A percentile compares a stretch with the other conserved stretches of the same genome.
Conservation (phyloP, 2,329 filamentous ascomycete species). For the Microsporum audouinii region DNA sequence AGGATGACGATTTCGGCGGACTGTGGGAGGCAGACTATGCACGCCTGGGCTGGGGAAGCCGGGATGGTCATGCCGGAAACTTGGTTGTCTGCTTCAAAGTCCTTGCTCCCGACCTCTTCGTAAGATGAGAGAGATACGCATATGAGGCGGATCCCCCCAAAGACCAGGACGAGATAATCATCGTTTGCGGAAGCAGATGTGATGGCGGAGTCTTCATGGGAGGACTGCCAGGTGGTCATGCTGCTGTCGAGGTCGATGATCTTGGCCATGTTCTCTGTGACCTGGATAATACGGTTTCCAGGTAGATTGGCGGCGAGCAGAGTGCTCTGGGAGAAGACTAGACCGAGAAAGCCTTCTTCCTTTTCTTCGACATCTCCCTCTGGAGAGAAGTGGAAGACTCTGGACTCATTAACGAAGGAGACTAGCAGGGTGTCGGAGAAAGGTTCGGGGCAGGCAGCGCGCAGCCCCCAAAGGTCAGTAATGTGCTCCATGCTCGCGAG, state of each 20-base stretch:
- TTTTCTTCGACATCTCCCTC: conserved; percentile 78
- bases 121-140: conserved; percentile 51
- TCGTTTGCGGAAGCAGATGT: conserved; percentile 68
- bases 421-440: conserved; percentile 59
- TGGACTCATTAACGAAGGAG: conserved; percentile 72
- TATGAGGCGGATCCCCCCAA: conserved; percentile 61
- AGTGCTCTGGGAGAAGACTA: conserved; percentile 59
- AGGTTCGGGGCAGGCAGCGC: conserved; percentile 33
- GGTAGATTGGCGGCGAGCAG: conserved; percentile 57
- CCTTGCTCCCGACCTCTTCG: conserved; percentile 49
- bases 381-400: conserved; percentile 63
- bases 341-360: conserved; percentile 54
- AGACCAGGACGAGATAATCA: conserved; percentile 57
- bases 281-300: conserved; percentile 57
- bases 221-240: conserved; percentile 35
- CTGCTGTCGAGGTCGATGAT: conserved; percentile 45
- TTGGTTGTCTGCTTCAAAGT: conserved; percentile 57
- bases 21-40: conserved; percentile 78
- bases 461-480: conserved; percentile 62
- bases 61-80: conserved; percentile 76
- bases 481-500: conserved; percentile 67
- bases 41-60: conserved; percentile 50
- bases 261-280: conserved; percentile 54
- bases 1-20: conserved; percentile 69
- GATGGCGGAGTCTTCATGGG: conserved; percentile 41